Base-by-base conservation (phyloP, 352 stramenopile genomes). In the Albugo candida region DNA sequence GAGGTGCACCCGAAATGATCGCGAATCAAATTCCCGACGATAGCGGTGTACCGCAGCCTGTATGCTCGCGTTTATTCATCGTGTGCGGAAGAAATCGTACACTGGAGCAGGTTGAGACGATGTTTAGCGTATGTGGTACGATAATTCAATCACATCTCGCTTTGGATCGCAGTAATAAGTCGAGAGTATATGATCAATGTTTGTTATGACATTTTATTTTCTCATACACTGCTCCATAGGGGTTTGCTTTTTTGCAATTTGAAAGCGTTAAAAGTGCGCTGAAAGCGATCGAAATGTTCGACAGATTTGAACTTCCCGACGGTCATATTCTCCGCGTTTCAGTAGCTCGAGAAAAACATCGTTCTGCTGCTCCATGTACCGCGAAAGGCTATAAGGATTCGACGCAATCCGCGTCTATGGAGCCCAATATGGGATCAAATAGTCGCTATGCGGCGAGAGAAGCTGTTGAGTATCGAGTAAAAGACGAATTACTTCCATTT, bases 171-270 rank as follows among this genome's bases (percentile, higher is more conserved):
- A 83, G 68, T 47, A 70, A 77, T 63, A 82, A 81, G 41, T 87
- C 75, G 3, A 52, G 75, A 31, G 75, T 83, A 45, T 18, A 62
- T 52, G 14, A 34, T 6, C n/a, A 17, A 14, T 16, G 16, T 19
- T n/a, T 19, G 17, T 44, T n/a, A 44, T 52, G 37, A 17, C 27
- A 10, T 24, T 43, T 8, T 21, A 10, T 3, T 10, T 8, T 8
- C 8, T 31, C 24, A 10, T 8, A 31, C 24, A 31, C 24, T 31
- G 24, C 19, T 36, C 14, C 37, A 59, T 27, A 81, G 74, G 75
- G 75, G 13, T 87, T 87, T 52, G 75, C 75, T 24, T 87, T 87
- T 20, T 42, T 87, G 17, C 67, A 87, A 41, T 87, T 81, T 38
- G 70, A 81, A 45, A 61, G 82, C 41, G 47, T 61, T 0, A 41